Percentiles rank a stretch among this genome's conserved stretches.
phyloP scores from a whole-genome alignment of 2,329 filamentous ascomycete genomes.

The Pseudogymnoascus verrucosus region DNA sequence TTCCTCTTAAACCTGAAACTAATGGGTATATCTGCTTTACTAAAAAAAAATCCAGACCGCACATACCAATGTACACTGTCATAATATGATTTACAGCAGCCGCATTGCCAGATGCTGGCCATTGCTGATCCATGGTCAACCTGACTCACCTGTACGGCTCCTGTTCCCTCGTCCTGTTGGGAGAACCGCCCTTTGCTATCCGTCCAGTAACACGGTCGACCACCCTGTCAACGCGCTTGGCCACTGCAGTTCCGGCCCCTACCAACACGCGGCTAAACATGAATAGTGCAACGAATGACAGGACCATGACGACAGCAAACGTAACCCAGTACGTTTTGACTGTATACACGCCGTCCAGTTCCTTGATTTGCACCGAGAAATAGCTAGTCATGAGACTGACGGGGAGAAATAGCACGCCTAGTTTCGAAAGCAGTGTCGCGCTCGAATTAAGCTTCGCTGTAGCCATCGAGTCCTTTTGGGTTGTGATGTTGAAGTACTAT shows the following conservation, averaged over 20 bases:
- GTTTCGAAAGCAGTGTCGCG: slow-evolving; percentile 65
- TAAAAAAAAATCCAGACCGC: neutral
- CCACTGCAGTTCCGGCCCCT: slow-evolving; percentile 24
- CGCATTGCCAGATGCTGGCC: neutral
- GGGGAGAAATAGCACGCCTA: slow-evolving; percentile 67
- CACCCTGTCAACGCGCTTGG: neutral
- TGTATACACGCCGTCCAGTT: slow-evolving; percentile 49
- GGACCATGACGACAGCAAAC: slow-evolving; percentile 54
- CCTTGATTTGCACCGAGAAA: slow-evolving; percentile 58
- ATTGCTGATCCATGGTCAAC: neutral
- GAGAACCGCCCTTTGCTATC: neutral
- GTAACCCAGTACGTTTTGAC: slow-evolving; percentile 57
- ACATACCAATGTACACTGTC: neutral
- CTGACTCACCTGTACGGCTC: neutral
- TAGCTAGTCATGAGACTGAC: slow-evolving; percentile 69
- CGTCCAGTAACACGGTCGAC: neutral
- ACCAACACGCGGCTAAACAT: slow-evolving; percentile 41
- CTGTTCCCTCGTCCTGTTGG: neutral
- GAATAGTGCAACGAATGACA: slow-evolving; percentile 52
- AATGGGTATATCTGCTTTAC: slow-evolving; percentile 1
- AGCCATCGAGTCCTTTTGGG: slow-evolving; percentile 64
- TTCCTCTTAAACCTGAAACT: neutral
- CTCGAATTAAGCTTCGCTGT: slow-evolving; percentile 65
- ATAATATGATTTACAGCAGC: neutral
- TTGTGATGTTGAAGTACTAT: slow-evolving; percentile 70